phyloP scores from a whole-genome alignment of 2,329 filamentous ascomycete genomes.

The Escovopsis sp. region DNA sequence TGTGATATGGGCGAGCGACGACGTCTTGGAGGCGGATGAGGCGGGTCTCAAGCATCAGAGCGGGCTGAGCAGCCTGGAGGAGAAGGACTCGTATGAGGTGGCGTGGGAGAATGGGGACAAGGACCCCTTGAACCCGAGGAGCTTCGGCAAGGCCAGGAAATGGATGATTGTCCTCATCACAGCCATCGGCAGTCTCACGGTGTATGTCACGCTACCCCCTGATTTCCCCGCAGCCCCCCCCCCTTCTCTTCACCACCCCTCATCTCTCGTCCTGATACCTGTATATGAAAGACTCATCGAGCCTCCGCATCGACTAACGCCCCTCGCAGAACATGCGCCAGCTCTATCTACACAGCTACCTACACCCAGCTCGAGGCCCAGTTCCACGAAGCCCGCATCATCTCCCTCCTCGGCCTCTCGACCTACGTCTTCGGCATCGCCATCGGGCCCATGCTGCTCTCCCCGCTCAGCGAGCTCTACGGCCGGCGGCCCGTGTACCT shows the following conservation, averaged over 20 bases:
- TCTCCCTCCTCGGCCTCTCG: slow-evolving; percentile 68
- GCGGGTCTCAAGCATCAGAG: background rate
- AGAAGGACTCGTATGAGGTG: slow-evolving; percentile 48
- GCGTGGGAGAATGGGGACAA: slow-evolving; percentile 30
- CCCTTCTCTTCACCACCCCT: background rate
- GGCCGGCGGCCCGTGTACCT: slow-evolving; percentile 72
- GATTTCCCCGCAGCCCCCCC: background rate
- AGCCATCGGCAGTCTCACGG: slow-evolving; percentile 60
- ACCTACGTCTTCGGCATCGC: slow-evolving; percentile 64
- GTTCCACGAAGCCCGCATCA: slow-evolving; percentile 53
- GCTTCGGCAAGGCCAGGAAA: slow-evolving; percentile 48
- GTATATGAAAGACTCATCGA: too few species aligned
- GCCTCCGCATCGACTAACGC: too few species aligned
- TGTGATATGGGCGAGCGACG: slow-evolving; percentile 7
- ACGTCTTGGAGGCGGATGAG: slow-evolving; percentile 7
- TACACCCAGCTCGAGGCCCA: slow-evolving; percentile 64
- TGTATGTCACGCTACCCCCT: slow-evolving; percentile 53
- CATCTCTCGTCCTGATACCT: too few species aligned
- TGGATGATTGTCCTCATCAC: slow-evolving; percentile 69
- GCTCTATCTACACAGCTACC: slow-evolving; percentile 77
- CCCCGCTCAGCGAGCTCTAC: slow-evolving; percentile 61
- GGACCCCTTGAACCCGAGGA: slow-evolving; percentile 62
- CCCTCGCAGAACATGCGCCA: slow-evolving; percentile 53
- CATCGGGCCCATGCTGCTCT: slow-evolving; percentile 47
- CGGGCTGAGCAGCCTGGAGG: background rate